phyloP scores from a whole-genome alignment of 495 filamentous ascomycete genomes.

The Neurospora cerealis region DNA sequence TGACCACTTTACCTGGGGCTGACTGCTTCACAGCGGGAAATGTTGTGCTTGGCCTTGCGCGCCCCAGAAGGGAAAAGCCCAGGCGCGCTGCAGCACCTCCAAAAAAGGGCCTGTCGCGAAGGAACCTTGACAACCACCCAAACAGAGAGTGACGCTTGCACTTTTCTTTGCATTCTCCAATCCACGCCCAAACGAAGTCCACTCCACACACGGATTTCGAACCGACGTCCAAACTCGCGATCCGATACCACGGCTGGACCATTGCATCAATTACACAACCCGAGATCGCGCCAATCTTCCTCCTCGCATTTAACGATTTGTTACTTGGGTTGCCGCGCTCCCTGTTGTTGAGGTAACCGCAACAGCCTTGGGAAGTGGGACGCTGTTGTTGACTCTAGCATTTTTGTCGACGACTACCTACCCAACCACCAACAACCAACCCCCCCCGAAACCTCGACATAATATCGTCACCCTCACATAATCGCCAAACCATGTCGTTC shows the following conservation, averaged over 20 bases:
- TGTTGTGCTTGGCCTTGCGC: background rate
- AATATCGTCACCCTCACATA: background rate
- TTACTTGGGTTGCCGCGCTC: background rate
- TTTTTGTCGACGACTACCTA: background rate
- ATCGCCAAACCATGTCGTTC: conserved; percentile 21
- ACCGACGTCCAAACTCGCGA: background rate
- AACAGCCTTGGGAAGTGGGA: background rate
- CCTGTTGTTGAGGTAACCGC: background rate
- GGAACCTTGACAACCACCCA: background rate
- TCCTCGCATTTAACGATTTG: background rate
- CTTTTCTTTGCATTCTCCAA: background rate
- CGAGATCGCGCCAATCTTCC: background rate
- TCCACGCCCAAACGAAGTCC: background rate
- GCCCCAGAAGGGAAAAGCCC: background rate
- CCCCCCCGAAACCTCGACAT: background rate
- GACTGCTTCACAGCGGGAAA: background rate
- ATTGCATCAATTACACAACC: background rate
- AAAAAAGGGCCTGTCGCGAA: conserved; percentile 9
- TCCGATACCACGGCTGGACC: background rate
- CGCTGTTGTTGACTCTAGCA: background rate
- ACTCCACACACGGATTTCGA: background rate
- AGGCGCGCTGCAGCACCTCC: conserved; percentile 17
- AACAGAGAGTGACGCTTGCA: background rate
- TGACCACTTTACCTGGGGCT: background rate
- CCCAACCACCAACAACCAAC: background rate